These are phyloP conservation scores for Iberis pinnata DNA, from an alignment of 345 rosid species.

Conservation along the genomic window DNA sequence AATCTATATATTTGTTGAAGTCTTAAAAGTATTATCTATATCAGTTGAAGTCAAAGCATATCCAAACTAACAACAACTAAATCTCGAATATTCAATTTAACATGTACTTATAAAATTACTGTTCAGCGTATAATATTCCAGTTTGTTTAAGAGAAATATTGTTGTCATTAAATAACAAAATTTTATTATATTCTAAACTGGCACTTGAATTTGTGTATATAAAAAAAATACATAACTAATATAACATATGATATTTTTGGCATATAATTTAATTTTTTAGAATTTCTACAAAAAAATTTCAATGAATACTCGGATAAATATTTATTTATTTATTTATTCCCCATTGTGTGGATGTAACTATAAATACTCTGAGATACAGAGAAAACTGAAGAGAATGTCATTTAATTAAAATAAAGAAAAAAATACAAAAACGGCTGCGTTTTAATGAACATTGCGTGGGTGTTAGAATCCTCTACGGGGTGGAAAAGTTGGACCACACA, in stretches of 20 bases:
- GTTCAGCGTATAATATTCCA: not conserved
- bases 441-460: not conserved
- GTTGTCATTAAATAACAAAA: not conserved
- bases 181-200: not conserved
- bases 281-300: too few species aligned
- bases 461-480: conserved; percentile 3
- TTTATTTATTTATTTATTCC: too few species aligned
- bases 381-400: conserved; percentile 20
- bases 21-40: not conserved
- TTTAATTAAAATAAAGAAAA: not conserved
- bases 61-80: not conserved
- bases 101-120: conserved; percentile 3
- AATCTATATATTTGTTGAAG: too few species aligned
- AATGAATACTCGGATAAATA: too few species aligned
- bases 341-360: conserved; percentile 14
- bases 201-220: not conserved
- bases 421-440: not conserved
- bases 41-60: not conserved
- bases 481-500: conserved; percentile 11
- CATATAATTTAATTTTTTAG: too few species aligned
- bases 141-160: conserved; percentile 8
- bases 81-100: not conserved
- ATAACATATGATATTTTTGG: too few species aligned
- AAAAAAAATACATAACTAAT: not conserved
- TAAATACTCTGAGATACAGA: not conserved